phyloP scores from a whole-genome alignment of 352 stramenopile genomes.

The Globisporangium splendens region DNA sequence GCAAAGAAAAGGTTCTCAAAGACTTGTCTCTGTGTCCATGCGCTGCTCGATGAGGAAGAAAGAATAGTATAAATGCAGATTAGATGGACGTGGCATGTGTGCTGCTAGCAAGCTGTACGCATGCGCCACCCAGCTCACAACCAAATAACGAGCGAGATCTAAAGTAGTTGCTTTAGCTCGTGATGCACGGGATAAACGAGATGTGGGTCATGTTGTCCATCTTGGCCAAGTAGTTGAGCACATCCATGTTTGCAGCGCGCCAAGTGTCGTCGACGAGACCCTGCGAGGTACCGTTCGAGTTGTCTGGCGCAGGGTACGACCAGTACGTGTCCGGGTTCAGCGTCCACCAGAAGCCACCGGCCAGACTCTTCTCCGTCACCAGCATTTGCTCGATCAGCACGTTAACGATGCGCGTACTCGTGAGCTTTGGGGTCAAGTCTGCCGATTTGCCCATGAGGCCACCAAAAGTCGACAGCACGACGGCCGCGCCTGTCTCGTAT shows the following conservation, averaged over 20 bases:
- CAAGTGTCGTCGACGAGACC: slow-evolving; percentile 75
- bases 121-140: background rate
- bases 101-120: background rate
- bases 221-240: slow-evolving; percentile 46
- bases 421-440: slow-evolving; percentile 55
- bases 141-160: background rate
- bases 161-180: background rate
- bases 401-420: slow-evolving; percentile 68
- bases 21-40: background rate
- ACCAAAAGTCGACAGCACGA: slow-evolving; percentile 83
- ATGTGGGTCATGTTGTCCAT: slow-evolving; percentile 71
- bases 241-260: slow-evolving; percentile 66
- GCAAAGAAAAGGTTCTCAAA: background rate
- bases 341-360: slow-evolving; percentile 77
- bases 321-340: slow-evolving; percentile 79
- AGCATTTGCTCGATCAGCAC: slow-evolving; percentile 65
- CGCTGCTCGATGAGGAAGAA: background rate
- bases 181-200: slow-evolving; percentile 65
- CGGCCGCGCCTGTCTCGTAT: slow-evolving; percentile 53
- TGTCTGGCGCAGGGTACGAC: slow-evolving; percentile 71
- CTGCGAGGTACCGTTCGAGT: slow-evolving; percentile 39
- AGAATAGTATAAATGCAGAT: slow-evolving; percentile 10
- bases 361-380: slow-evolving; percentile 40
- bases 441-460: slow-evolving; percentile 49
- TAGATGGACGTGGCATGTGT: background rate